These are phyloP conservation scores for Discostella pseudostelligera DNA, from an alignment of 108 stramenopile species.

Conservation along the genomic window DNA sequence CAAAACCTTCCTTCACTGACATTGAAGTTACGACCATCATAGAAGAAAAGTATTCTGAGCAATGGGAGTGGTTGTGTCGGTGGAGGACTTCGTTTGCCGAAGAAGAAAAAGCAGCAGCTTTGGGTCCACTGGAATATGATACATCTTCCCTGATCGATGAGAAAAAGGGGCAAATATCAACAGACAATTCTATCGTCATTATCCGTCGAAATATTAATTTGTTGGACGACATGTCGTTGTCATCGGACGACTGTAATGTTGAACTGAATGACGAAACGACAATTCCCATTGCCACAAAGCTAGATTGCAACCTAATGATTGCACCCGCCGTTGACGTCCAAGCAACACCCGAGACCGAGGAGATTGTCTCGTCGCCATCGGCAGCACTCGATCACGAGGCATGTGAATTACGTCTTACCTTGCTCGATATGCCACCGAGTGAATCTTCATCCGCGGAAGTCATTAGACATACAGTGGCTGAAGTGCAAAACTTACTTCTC, in stretches of 20 bases:
- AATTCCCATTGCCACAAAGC: background rate
- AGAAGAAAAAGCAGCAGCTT: background rate
- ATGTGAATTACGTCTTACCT: conserved; percentile 12
- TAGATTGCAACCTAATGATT: background rate
- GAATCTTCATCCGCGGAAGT: conserved; percentile 31
- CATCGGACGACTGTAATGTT: conserved; percentile 19
- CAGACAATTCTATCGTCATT: conserved; percentile 5
- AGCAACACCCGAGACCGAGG: background rate
- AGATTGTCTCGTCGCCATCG: background rate
- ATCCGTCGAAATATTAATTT: conserved; percentile 19
- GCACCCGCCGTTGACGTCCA: background rate
- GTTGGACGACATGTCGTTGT: conserved; percentile 25
- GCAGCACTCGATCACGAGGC: conserved; percentile 25
- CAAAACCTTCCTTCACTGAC: background rate
- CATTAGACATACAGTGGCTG: conserved; percentile 18
- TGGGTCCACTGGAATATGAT: background rate
- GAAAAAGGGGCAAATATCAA: background rate
- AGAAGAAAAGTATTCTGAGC: conserved; percentile 24
- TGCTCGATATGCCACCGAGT: conserved; percentile 30
- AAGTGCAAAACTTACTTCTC: conserved; percentile 18
- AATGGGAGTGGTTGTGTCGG: conserved; percentile 23
- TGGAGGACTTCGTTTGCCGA: conserved; percentile 7
- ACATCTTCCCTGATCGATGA: background rate
- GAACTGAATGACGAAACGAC: conserved; percentile 13
- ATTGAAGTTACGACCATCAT: conserved; percentile 10